Conservation (phyloP, 176 grass and related monocot species). For the Tillandsia fasciculata region DNA sequence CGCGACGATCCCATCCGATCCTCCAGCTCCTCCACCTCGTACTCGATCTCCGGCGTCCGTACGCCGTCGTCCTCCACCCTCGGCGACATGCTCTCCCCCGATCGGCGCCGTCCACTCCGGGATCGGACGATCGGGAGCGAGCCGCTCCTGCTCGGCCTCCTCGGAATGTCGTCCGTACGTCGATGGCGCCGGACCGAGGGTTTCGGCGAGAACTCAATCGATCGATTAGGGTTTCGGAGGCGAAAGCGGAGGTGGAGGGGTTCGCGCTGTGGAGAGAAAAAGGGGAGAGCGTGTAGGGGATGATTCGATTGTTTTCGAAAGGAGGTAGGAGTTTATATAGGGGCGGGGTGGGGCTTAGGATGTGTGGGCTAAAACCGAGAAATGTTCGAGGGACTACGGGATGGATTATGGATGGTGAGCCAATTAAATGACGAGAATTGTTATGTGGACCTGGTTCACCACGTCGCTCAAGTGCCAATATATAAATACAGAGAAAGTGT, state of each 20-base stretch:
- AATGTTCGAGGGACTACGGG: too few relatives aligned
- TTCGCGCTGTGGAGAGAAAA: background rate
- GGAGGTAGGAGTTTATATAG: constrained; percentile 24
- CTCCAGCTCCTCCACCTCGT: constrained; percentile 51
- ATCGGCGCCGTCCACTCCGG: constrained; percentile 14
- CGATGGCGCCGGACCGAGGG: too few relatives aligned
- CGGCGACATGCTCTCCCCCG: constrained; percentile 14
- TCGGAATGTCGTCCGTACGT: too few relatives aligned
- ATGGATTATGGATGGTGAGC: too few relatives aligned
- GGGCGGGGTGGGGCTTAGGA: background rate
- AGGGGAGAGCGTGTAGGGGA: background rate
- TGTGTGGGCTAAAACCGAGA: background rate
- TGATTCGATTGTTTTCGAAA: background rate
- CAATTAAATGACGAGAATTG: too few relatives aligned
- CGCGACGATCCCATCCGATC: constrained; percentile 45
- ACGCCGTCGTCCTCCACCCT: constrained; percentile 1
- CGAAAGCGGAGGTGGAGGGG: too few relatives aligned
- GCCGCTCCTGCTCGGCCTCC: constrained; percentile 21
- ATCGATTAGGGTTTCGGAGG: too few relatives aligned
- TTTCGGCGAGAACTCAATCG: too few relatives aligned
- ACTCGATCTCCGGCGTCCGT: constrained; percentile 21
- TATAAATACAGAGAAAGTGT: too few relatives aligned
- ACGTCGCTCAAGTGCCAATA: too few relatives aligned
- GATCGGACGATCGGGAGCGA: background rate
- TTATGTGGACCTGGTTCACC: too few relatives aligned